phyloP scores from a whole-genome alignment of 768 basidiomycete genomes.

The Mycena venus region DNA sequence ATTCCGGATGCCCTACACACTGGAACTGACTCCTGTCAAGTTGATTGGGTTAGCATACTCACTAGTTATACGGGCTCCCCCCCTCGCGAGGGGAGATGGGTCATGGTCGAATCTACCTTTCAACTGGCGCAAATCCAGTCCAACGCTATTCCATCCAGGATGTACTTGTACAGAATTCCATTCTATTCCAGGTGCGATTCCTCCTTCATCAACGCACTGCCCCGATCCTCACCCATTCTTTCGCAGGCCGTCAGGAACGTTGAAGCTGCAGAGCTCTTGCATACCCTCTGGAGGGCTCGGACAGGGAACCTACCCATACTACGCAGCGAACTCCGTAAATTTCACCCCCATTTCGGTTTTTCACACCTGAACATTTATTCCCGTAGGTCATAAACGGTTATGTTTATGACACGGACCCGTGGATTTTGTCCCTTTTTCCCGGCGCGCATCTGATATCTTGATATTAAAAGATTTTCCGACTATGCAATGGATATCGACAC shows the following conservation, averaged over 20 bases:
- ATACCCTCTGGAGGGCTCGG: not conserved
- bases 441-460: no score
- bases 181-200: not conserved
- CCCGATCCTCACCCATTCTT: not conserved
- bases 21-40: not conserved
- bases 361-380: no score
- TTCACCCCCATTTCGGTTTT: no score
- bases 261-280: not conserved
- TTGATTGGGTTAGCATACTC: not conserved
- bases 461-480: no score
- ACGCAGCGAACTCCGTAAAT: not conserved
- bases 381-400: no score
- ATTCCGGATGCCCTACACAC: not conserved
- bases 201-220: not conserved
- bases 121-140: not conserved
- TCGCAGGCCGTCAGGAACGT: not conserved
- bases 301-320: not conserved
- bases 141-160: not conserved
- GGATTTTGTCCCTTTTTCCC: no score
- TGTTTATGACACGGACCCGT: no score
- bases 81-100: not conserved
- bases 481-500: no score
- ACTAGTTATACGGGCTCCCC: not conserved
- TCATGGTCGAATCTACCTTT: not conserved
- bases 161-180: not conserved